Evolutionary conservation across 2,329 filamentous ascomycete species (phyloP).

Genomic region (Exserohilum rostratum): DNA sequence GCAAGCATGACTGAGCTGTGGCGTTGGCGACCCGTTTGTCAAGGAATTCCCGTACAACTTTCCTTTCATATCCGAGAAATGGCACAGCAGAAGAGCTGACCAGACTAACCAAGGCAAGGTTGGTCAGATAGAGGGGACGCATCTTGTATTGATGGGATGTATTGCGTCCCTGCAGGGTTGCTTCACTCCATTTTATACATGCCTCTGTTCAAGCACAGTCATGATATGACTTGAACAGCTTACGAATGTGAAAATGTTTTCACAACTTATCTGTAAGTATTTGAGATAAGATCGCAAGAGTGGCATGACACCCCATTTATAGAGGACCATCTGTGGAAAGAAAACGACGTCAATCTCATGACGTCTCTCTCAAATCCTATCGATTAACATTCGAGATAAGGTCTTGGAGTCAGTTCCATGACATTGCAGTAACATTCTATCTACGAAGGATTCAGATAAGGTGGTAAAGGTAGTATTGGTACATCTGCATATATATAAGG

Average conservation of each 20-base stretch:
- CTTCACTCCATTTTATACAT: no score
- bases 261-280: background rate
- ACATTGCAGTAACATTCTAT: no score
- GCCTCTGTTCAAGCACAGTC: background rate
- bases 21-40: slow-evolving; percentile 22
- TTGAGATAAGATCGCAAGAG: no score
- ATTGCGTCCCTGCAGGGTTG: no score
- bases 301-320: no score
- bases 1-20: slow-evolving; percentile 17
- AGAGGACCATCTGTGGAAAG: no score
- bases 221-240: background rate
- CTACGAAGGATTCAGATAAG: no score
- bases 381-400: no score
- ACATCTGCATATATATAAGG: background rate
- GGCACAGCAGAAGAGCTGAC: slow-evolving; percentile 17
- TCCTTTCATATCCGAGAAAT: slow-evolving; percentile 30
- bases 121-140: background rate
- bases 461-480: no score
- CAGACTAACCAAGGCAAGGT: background rate
- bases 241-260: background rate
- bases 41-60: slow-evolving; percentile 25
- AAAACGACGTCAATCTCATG: no score
- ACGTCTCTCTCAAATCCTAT: no score
- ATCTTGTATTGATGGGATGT: background rate
- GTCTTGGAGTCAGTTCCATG: no score